Evolutionary conservation across 2,329 filamentous ascomycete species (phyloP), one percentile per base, ranked within the genome.

Genomic region (Pyrenochaeta sp.): DNA sequence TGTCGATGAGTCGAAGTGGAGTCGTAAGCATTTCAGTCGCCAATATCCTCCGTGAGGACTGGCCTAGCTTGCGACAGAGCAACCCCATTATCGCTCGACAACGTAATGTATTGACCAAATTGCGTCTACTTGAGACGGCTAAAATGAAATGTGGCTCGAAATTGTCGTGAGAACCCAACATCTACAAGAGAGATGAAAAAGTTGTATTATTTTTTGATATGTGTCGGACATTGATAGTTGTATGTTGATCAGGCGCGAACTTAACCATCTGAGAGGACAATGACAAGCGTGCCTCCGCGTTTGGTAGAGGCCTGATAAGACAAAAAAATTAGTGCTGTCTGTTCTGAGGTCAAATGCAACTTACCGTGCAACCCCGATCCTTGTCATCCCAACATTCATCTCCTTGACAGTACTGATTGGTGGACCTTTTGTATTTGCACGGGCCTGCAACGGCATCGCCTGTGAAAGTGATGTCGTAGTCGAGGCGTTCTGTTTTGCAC

Each of bases 381-480:
- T 78, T 82, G 53, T 77, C 72, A 21, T 58, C 55, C 56, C 69
- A 71, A 54, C 78, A 80, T 51, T 79, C 77, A 27, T 72, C 73
- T 20, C 75, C 80, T 53, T 78, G 76, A 67, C 82, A 84, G 80
- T 88, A 95, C 57, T 80, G 65, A 51, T 89, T 88, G 58, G 86
- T 79, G 60, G 84, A 79, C 69, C 89, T 89, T 61, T 83, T 85
- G 84, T 91, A 96, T 44, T 73, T 77, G 48, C 69, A 71, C 5
- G 64, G 56, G 43, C 81, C 82, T 53, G 74, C 78, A 37, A 86
- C 73, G 60, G 79, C 75, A 54, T 91, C 88, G 49, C 91, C 92
- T 71, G 66, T 80, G 63, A 97, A 89, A 68, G 88, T 85, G 71
- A 97, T 86, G 72, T 89, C 90, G 80, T 90, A 97, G 75, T 92